These are phyloP conservation scores for Lasiodiplodia sp. DNA, from an alignment of 2,329 filamentous ascomycete genomes.

Conservation along the genomic window DNA sequence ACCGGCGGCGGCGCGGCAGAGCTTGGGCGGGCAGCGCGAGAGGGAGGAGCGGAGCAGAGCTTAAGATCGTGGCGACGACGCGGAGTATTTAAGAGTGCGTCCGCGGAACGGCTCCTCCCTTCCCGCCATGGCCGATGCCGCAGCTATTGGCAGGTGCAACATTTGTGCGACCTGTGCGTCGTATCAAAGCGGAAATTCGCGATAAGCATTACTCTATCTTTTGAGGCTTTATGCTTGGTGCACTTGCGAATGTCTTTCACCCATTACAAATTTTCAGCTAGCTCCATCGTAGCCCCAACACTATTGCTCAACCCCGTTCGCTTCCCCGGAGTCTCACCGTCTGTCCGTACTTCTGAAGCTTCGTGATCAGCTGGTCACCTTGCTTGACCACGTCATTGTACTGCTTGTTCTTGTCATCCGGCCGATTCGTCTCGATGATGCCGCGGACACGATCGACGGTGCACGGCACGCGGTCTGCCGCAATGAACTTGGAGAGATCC, in stretches of 20 bases:
- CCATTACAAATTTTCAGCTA: constrained; percentile 17
- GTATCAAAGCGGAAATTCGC: constrained; percentile 6
- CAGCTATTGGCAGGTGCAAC: constrained; percentile 20
- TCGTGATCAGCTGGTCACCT: constrained; percentile 96
- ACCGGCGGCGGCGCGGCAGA: neutral
- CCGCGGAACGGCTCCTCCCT: constrained; percentile 13
- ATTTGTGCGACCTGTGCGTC: constrained; percentile 18
- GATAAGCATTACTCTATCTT: constrained; percentile 29
- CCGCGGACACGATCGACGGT: constrained; percentile 97
- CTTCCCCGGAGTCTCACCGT: constrained; percentile 92
- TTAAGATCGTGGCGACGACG: constrained; percentile 5
- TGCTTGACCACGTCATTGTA: constrained; percentile 98
- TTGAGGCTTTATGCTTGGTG: neutral
- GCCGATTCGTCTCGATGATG: constrained; percentile 96
- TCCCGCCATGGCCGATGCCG: constrained; percentile 23
- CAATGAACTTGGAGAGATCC: constrained; percentile 96
- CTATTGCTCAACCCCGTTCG: constrained; percentile 73
- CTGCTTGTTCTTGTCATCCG: constrained; percentile 99
- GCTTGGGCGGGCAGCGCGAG: neutral
- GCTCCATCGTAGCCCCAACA: neutral
- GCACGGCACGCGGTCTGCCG: constrained; percentile 90
- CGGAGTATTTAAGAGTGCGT: constrained; percentile 12
- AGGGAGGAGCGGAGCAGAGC: constrained; percentile 5
- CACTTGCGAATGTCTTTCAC: neutral
- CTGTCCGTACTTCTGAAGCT: constrained; percentile 99